These are phyloP conservation scores for Chloroidium sp. DNA, from an alignment of 163 green algal species.

Conservation along the genomic window DNA sequence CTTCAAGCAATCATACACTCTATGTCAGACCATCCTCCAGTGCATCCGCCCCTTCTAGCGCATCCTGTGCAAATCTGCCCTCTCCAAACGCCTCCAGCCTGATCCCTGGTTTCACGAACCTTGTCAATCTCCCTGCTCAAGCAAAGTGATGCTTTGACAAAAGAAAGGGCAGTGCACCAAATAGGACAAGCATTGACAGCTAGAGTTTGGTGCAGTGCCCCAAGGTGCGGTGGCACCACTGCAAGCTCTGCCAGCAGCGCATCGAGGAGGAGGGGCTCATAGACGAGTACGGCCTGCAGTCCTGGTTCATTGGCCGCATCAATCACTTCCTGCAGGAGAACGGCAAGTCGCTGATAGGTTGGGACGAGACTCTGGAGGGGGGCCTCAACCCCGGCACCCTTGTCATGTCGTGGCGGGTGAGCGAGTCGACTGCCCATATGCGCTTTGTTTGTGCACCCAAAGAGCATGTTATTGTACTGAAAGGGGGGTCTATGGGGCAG, in stretches of 20 bases:
- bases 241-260: constrained; percentile 35
- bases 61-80: no score
- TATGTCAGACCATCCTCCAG: no score
- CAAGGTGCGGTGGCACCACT: constrained; percentile 43
- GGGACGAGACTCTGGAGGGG: constrained; percentile 63
- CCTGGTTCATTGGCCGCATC: constrained; percentile 38
- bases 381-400: constrained; percentile 35
- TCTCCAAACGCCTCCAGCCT: no score
- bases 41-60: no score
- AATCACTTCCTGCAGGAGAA: constrained; percentile 21
- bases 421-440: not conserved
- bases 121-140: no score
- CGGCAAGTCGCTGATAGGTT: constrained; percentile 37
- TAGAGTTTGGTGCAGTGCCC: constrained; percentile 27
- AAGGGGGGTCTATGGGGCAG: no score
- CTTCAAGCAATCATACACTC: no score
- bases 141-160: no score
- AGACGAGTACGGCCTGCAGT: constrained; percentile 44
- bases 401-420: constrained; percentile 56
- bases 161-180: no score
- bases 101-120: no score
- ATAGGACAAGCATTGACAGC: no score
- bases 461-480: no score
- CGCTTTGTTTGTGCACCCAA: not conserved
- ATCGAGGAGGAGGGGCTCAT: constrained; percentile 34